These are phyloP conservation scores for Wickerhamomyces strasburgensis DNA, from an alignment of 805 yeast genomes.

Conservation along the genomic window DNA sequence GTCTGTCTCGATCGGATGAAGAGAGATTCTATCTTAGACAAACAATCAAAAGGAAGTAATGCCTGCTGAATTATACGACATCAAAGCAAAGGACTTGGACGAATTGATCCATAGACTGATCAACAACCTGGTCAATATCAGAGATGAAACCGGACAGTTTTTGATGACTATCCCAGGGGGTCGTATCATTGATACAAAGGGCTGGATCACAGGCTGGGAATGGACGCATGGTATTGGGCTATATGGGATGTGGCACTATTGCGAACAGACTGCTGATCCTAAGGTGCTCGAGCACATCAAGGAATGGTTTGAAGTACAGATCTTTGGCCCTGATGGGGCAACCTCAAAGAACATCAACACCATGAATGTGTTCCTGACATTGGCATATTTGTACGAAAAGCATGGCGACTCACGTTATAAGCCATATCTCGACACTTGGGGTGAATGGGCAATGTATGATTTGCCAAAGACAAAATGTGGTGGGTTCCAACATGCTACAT, in stretches of 20 bases:
- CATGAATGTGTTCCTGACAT: conserved; percentile 10
- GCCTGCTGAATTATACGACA: conserved; percentile 9
- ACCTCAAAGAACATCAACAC: conserved; percentile 13
- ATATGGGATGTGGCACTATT: conserved; percentile 15
- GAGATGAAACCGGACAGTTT: conserved; percentile 10
- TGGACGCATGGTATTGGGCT: conserved; percentile 16
- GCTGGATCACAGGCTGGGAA: conserved; percentile 17
- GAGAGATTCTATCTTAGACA: too few species aligned
- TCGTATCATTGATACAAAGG: conserved; percentile 12
- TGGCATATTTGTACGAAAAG: conserved; percentile 8
- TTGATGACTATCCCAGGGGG: conserved; percentile 14
- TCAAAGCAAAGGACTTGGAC: conserved; percentile 6
- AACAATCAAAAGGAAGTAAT: too few species aligned
- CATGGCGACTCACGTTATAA: conserved; percentile 5
- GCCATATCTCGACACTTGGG: conserved; percentile 12
- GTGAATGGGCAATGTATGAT: conserved; percentile 12
- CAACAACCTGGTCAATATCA: conserved; percentile 8
- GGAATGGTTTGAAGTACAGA: conserved; percentile 11
- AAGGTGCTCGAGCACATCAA: conserved; percentile 6
- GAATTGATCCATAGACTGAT: conserved; percentile 9
- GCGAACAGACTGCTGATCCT: conserved; percentile 2
- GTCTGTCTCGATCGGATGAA: too few species aligned
- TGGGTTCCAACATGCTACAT: conserved; percentile 12
- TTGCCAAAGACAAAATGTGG: conserved; percentile 12
- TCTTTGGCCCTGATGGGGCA: conserved; percentile 13